Evolutionary conservation across 2,329 filamentous ascomycete species (phyloP), one percentile per base, ranked within the genome.

Genomic region (Nemania sp.): DNA sequence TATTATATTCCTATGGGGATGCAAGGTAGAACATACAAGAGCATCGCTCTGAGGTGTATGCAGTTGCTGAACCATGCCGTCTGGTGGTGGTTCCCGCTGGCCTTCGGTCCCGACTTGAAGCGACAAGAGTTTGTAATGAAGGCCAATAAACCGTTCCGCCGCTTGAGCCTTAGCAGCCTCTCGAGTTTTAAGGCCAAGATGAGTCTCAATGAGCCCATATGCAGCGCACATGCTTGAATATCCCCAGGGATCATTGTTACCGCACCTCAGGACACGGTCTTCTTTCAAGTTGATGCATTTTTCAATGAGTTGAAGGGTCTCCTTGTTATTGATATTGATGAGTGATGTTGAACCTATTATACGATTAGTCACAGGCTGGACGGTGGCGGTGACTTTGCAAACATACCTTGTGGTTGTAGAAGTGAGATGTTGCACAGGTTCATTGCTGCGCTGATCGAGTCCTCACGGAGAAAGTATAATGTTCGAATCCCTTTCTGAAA

Each of bases 181-280:
- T 14, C 77, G 66, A 6, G 80, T 77, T 71, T 84, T 84, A 53
- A 77, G 77, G 23, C 79, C 80, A 12, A 85, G 71, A 56, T 86
- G 82, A 0, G 80, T 79, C 66, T 85, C 81, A 20, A 85, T 72
- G 8, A 86, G 72, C 3, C 82, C 82, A 22, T 80, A 73, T 1
- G 82, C 80, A 3, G 81, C 80, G 60, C 81, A 85, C 78, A 85
- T 82, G 65, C 83, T 83, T 50, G 79, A 81, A 66, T 84, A 84
- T 15, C 81, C 81, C 82, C 82, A 85, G 0, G 82, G 82, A 64
- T 86, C 82, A 62, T 83, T 82, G 70, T 84, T 84, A 14, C 82
- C 82, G 57, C 80, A 83, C n/a, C 81, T 74, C 20, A 86, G 67
- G 6, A 85, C 76, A 1, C 81, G 77, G 60, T 85, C 81, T 61